Conservation (phyloP, 345 rosid genomes). For the Ricinus communis region DNA sequence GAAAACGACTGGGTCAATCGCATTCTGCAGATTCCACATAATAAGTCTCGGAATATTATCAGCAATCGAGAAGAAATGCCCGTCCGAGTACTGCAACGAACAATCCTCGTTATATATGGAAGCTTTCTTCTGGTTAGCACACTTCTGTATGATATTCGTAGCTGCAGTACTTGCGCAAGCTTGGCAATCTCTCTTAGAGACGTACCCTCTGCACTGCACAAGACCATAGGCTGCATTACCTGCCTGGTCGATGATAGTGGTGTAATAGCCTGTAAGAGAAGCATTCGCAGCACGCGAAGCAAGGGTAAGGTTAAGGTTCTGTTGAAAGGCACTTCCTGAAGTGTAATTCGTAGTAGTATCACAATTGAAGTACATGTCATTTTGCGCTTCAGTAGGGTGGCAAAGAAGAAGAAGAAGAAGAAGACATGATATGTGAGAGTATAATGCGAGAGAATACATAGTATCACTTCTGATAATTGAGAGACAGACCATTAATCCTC, state of each 20-base stretch:
- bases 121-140: conserved; percentile 35
- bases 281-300: conserved; percentile 29
- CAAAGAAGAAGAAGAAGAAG: conserved; percentile 2
- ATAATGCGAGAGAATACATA: conserved; percentile 9
- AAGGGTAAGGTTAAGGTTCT: conserved; percentile 25
- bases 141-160: conserved; percentile 14
- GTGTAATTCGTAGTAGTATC: conserved; percentile 24
- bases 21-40: neutral
- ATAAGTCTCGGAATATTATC: neutral
- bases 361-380: neutral
- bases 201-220: conserved; percentile 29
- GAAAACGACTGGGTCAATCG: conserved; percentile 15
- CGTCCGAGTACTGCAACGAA: conserved; percentile 28
- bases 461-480: neutral
- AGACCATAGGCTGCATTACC: conserved; percentile 24
- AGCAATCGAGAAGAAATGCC: conserved; percentile 28
- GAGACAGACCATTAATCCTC: neutral
- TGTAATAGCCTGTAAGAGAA: conserved; percentile 24
- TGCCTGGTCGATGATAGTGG: conserved; percentile 15
- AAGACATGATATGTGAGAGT: neutral
- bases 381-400: neutral
- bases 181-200: conserved; percentile 28
- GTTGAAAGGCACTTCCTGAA: conserved; percentile 21
- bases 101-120: conserved; percentile 20
- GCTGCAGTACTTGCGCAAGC: conserved; percentile 19